Base-by-base conservation (phyloP, 2,329 filamentous ascomycete genomes). In the Clarireedia sp. region DNA sequence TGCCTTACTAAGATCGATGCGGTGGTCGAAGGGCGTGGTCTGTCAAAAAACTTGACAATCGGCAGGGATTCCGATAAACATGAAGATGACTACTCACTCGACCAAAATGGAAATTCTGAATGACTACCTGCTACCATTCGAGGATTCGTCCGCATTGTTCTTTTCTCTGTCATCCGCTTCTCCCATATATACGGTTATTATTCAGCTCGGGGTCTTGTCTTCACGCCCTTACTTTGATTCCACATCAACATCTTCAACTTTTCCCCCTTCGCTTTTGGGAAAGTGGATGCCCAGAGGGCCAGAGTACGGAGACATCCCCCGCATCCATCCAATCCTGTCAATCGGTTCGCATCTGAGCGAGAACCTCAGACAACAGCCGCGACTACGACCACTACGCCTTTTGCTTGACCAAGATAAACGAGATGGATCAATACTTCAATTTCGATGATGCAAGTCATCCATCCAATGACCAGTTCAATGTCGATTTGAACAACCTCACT, bases 341-440 rank as follows among this genome's bases (percentile, higher is more conserved):
- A 19, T 41, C 14, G 38, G 38, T 12, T 14, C 10, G 29, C 29
- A 33, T 33, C 29, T 33, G 38, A 10, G 6, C 17, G 38, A 19
- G 17, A 7, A 41, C 14, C 17, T 19, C 14, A 6, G 12, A 14
- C 19, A 8, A 44, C 36, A 9, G 8, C 38, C 9, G 7, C 16
- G 17, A 41, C 38, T 24, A 19, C 50, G 17, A 37, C n/a, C 24
- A 19, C 16, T 23, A 29, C 66, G 66, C 66, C 66, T 61, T 68
- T 54, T 64, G 57, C 56, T 67, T 66, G 66, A 71, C 69, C 57
- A 70, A 71, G n/a, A 71, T 71, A 48, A 72, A 79, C 60, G 68
- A 70, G 2, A 72, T 75, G 60, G 81, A 85, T 54, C 78, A 84
- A 59, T 82, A 86, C 66, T 78, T 87, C 68, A 74, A 83, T 66